Percentiles rank a stretch among this genome's conserved stretches.
Evolutionary conservation across 129 eudicot genomes (phyloP).

Genomic region (Cynara cardunculus): DNA sequence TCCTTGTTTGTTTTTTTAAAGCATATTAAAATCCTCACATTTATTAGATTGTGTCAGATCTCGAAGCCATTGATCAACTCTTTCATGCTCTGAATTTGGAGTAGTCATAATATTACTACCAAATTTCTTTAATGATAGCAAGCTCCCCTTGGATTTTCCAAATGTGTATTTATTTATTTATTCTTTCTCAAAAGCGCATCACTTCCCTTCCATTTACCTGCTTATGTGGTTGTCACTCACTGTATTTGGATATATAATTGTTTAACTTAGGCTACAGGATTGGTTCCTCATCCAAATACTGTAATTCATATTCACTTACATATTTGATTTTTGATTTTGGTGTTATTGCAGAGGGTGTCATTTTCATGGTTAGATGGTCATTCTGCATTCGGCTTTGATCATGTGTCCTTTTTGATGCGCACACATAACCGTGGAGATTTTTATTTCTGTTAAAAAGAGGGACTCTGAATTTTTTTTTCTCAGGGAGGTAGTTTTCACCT

Average conservation of each 20-base stretch:
- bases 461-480: neutral
- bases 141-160: neutral
- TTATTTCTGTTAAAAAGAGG: constrained; percentile 14
- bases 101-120: constrained; percentile 11
- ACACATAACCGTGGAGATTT: constrained; percentile 10
- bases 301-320: neutral
- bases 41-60: constrained; percentile 9
- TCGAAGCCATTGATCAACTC: neutral
- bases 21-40: constrained; percentile 7
- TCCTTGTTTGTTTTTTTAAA: constrained; percentile 3
- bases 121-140: neutral
- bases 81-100: constrained; percentile 1
- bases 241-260: neutral
- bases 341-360: constrained; percentile 22
- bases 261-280: neutral
- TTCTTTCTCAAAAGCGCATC: neutral
- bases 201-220: neutral
- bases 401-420: constrained; percentile 8
- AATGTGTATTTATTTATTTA: neutral
- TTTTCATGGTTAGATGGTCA: constrained; percentile 4
- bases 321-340: constrained; percentile 8
- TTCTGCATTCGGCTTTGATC: constrained; percentile 14
- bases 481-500: neutral
- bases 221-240: constrained; percentile 4
- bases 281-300: neutral